Conservation (phyloP, 331 rosid species). For the Dryas integrifolia region DNA sequence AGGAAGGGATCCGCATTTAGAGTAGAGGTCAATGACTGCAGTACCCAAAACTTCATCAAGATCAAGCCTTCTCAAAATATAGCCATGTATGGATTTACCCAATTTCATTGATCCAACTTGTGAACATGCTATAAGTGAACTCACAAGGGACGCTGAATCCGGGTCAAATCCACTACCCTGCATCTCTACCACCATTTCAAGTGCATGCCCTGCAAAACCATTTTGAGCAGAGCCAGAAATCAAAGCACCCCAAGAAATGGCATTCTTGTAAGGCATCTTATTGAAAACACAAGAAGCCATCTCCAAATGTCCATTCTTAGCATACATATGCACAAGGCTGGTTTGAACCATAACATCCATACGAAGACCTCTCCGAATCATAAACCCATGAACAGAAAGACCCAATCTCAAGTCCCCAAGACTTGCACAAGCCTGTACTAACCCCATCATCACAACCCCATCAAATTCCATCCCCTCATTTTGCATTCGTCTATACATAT, state of each 20-base stretch:
- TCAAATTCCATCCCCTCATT: slow-evolving; percentile 38
- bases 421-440: slow-evolving; percentile 44
- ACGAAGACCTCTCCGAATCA: slow-evolving; percentile 32
- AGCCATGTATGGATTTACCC: slow-evolving; percentile 45
- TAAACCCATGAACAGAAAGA: slow-evolving; percentile 35
- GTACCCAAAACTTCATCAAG: slow-evolving; percentile 38
- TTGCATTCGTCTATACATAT: slow-evolving; percentile 32
- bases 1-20: slow-evolving; percentile 50
- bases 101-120: slow-evolving; percentile 39
- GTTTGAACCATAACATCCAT: slow-evolving; percentile 42
- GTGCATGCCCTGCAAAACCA: slow-evolving; percentile 36
- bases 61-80: slow-evolving; percentile 27
- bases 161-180: slow-evolving; percentile 35
- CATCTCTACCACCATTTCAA: slow-evolving; percentile 38
- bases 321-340: slow-evolving; percentile 41
- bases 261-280: slow-evolving; percentile 36
- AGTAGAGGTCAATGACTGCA: slow-evolving; percentile 45
- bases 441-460: slow-evolving; percentile 41
- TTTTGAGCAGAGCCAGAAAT: slow-evolving; percentile 48
- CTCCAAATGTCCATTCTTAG: slow-evolving; percentile 36
- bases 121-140: slow-evolving; percentile 43
- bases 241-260: slow-evolving; percentile 44
- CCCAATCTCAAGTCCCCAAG: slow-evolving; percentile 33
- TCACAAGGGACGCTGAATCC: slow-evolving; percentile 29
- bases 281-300: slow-evolving; percentile 34